phyloP scores from a whole-genome alignment of 2,329 filamentous ascomycete genomes.

The Ploettnerulaceae sp. region DNA sequence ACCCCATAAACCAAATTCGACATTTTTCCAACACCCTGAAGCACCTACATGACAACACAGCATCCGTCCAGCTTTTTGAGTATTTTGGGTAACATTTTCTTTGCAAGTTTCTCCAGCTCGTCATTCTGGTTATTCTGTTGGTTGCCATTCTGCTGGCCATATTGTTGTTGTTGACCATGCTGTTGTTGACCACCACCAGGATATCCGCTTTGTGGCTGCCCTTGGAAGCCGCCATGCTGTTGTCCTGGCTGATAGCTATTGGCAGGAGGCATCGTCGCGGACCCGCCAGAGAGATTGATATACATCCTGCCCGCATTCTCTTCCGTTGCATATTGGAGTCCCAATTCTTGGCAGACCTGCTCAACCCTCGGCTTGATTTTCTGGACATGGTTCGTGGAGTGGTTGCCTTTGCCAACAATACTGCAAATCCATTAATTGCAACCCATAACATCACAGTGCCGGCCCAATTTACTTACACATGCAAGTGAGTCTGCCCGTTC shows the following conservation, averaged over 20 bases:
- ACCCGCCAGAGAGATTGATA: constrained; percentile 74
- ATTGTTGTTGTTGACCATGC: constrained; percentile 38
- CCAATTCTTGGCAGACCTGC: constrained; percentile 75
- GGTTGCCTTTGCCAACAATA: constrained; percentile 94
- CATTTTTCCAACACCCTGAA: background rate
- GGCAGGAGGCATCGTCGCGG: constrained; percentile 46
- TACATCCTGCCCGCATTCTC: constrained; percentile 87
- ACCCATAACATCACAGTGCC: background rate
- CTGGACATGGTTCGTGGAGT: constrained; percentile 75
- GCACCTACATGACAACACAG: constrained; percentile 31
- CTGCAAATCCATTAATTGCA: constrained; percentile 32
- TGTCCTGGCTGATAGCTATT: constrained; percentile 38
- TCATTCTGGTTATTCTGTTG: constrained; percentile 31
- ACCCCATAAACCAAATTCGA: background rate
- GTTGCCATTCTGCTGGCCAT: constrained; percentile 38
- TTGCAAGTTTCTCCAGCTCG: constrained; percentile 32
- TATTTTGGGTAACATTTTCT: constrained; percentile 31
- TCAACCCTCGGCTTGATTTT: constrained; percentile 96
- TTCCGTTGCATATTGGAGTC: constrained; percentile 79
- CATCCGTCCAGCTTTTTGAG: constrained; percentile 32
- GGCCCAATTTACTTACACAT: constrained; percentile 54
- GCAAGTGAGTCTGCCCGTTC: constrained; percentile 74
- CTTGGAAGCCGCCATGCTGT: constrained; percentile 32
- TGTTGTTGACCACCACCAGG: constrained; percentile 37
- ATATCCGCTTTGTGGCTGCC: constrained; percentile 35